Evolutionary conservation across 257 asterid genomes (phyloP), one percentile per base, ranked within the genome.

Genomic region (Nicotiana otophora): DNA sequence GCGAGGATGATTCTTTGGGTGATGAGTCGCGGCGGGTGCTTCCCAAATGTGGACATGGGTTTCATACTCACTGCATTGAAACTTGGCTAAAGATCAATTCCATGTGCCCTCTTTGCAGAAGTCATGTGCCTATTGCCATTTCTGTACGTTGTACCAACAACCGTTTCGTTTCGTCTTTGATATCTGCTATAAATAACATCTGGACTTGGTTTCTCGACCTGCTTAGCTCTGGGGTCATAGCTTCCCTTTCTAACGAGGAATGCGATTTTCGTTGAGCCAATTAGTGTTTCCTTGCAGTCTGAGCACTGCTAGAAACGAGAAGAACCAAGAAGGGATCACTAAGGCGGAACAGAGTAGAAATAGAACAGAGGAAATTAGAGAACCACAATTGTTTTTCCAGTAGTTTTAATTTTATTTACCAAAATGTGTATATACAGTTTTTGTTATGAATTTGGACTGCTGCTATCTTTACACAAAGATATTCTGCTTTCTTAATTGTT

Each of bases 31-130:
- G 17, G 46, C 34, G 53, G 15, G 20, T 68, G 10, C 84, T 82
- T 33, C 1, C 12, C 62, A 70, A 20, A 64, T 82, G 81, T 51
- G 78, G 53, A 12, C 84, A 82, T 33, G 67, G 1, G 46, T 82
- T 82, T 67, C 84, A 82, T 17, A 20, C 67, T 23, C 61, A 61
- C 6, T 82, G 81, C 78, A 58, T 82, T 82, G 84, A 82, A 54
- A 51, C 74, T 36, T 82, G 84, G 84, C 61, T 82, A 42, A 26
- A 69, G 12, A 72, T 33, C 3, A 48, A 70, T 55, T 82, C 70
- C 12, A 26, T 51, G 12, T 82, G 84, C 28, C 84, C 84, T 34
- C 46, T 69, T 2, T 82, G 84, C 60, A 70, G 84, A 72, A 69
- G 66, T 36, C 58, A 48, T 4, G 78, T 82, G 10, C 31, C 84